These are phyloP conservation scores for Aspergillus fumigatus DNA, from an alignment of 2,329 filamentous ascomycete genomes.

Conservation along the genomic window DNA sequence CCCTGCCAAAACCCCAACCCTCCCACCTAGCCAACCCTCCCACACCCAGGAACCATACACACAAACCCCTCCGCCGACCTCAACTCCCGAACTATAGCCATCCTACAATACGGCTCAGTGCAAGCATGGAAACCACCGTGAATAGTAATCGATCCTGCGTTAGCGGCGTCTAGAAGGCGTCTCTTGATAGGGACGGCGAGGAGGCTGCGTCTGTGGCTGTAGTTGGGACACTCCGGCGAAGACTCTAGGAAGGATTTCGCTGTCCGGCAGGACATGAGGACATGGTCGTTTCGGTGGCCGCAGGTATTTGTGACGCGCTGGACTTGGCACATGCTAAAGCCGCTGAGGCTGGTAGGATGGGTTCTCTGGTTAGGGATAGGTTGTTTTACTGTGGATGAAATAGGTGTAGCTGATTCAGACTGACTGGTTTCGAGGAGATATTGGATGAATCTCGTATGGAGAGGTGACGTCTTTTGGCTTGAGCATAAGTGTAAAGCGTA, in stretches of 20 bases:
- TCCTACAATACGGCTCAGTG: conserved; percentile 15
- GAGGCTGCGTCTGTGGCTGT: not conserved
- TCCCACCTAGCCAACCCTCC: conserved; percentile 4
- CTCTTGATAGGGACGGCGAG: not conserved
- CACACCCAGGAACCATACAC: conserved; percentile 19
- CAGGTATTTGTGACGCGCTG: conserved; percentile 19
- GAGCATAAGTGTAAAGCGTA: not conserved
- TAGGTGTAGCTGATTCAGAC: not conserved
- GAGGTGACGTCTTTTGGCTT: not conserved
- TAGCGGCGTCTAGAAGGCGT: not conserved
- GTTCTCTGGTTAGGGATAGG: not conserved
- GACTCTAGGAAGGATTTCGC: conserved; percentile 7
- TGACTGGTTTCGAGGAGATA: not conserved
- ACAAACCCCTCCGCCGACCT: conserved; percentile 9
- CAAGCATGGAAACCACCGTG: conserved; percentile 11
- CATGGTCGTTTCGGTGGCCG: conserved; percentile 21
- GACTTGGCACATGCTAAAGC: conserved; percentile 16
- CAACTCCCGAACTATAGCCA: conserved; percentile 2
- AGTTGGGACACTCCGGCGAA: not conserved
- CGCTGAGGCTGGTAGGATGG: not conserved
- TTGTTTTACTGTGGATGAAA: not conserved
- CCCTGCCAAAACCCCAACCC: not conserved
- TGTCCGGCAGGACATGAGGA: conserved; percentile 13
- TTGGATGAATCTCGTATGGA: not conserved
- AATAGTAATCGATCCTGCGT: not conserved